Evolutionary conservation across 2,329 filamentous ascomycete species (phyloP), one percentile per base, ranked within the genome.

Genomic region (Fusarium mexicanum): DNA sequence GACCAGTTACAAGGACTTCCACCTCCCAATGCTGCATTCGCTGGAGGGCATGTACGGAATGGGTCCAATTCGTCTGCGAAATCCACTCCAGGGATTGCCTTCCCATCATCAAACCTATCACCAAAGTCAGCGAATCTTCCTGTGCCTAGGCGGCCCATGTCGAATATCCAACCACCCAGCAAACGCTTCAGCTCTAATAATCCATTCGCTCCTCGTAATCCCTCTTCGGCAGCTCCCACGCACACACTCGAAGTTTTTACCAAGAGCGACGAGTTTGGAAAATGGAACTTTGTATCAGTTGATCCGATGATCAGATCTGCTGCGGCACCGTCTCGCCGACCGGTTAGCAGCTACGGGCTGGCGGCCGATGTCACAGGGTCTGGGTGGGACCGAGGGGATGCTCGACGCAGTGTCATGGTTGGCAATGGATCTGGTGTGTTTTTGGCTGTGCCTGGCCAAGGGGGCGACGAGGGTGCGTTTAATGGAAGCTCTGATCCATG

Each of bases 1-100:
- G 94, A 97, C 75, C 88, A 92, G 17, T 89, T 98, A 11, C 87
- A 95, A 48, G 86, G 86, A 20, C 86, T 96, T 12, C 92, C 93
- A 6, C 93, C 92, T 4, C 92, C 94, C 2, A 86, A 79, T 51
- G 79, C 80, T 20, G 75, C 78, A 47, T 81, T 82, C 53, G 76
- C 78, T 11, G 79, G 67, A 44, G 77, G 77, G 3, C 78, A 82
- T 37, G 66, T 72, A 37, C 78, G 80, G 44, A 83, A 81, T 62
- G 81, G 79, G 59, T 83, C 83, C 33, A 80, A 75, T 60, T 70
- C 75, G 9, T 81, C 80, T 4, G 72, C 63, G 35, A 75, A 72
- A 22, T 76, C 77, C 13, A 75, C 69, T 11, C 74, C 77, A 11
- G 71, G 64, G 5, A 77, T 79, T 53, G 75, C 72, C 44, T 74